Base-by-base conservation (phyloP, 2,329 filamentous ascomycete species). In the Ophiostoma fasciatum region DNA sequence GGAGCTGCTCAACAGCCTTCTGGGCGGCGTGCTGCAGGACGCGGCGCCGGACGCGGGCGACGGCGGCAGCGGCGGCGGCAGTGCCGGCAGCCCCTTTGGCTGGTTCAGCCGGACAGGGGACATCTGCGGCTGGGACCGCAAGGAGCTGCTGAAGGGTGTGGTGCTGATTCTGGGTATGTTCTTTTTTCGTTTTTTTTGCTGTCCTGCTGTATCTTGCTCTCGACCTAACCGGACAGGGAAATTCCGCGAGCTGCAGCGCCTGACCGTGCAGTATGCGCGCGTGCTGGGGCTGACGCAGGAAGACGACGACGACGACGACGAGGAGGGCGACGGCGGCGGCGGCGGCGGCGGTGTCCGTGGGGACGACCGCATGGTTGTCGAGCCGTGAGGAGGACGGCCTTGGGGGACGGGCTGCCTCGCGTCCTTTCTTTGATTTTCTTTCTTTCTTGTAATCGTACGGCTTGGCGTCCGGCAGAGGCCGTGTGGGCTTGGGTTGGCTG, bases 251-350 rank as follows among this genome's bases (percentile, higher is more conserved):
- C 65, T 98, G 21, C 90, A 98, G 56, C 72, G 90, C 19, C 71
- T 94, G 28, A 94, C 84, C n/a, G 82, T 94, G 19, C 88, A 92
- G 43, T 96, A 96, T 55, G 88, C 88, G 11, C 75, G 82, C 44
- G 63, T 85, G n/a, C 63, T 92, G 17, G 81, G 79, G 38, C 62
- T 82, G 26, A 66, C 63, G 7, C 46, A 63, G 6, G 62, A 65
- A 31, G 61, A 63, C 15, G 60, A 63, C 13, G 54, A 59, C 10
- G 61, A 62, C 13, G 60, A 58, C 14, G 61, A 60, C 37, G 52
- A 21, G 20, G 39, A 25, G 20, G 37, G 29, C 18, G 25, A 27
- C 18, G 15, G 12, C 7, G 37, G 31, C 26, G 41, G 20, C 20
- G 20, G 10, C 10, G 20, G 6, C 10, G 20, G n/a, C n/a, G n/a